Percentiles rank a stretch among this genome's conserved stretches.
phyloP scores from a whole-genome alignment of 2,329 filamentous ascomycete species.

The Cladosporium halotolerans region DNA sequence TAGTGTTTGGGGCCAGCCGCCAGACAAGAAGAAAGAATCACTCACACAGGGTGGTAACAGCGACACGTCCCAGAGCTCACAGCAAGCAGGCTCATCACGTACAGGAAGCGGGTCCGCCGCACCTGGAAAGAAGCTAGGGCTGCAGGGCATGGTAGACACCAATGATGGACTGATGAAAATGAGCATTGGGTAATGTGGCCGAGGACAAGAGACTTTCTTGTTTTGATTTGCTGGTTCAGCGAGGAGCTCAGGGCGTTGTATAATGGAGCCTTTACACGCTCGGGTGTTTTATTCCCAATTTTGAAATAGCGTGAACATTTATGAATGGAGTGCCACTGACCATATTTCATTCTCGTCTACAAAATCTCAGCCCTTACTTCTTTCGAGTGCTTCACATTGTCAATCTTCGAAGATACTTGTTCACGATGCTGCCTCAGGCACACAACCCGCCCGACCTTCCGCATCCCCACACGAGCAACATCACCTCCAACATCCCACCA shows the following conservation, averaged over 20 bases:
- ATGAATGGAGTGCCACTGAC: too few species aligned
- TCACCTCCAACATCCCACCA: constrained; percentile 6
- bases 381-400: too few species aligned
- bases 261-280: too few species aligned
- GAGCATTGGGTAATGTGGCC: constrained; percentile 71
- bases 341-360: too few species aligned
- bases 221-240: background rate
- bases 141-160: constrained; percentile 94
- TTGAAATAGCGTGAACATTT: too few species aligned
- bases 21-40: constrained; percentile 37
- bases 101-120: constrained; percentile 5
- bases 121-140: constrained; percentile 56
- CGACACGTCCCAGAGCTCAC: constrained; percentile 36
- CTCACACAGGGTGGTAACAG: constrained; percentile 28
- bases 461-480: background rate
- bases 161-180: constrained; percentile 93
- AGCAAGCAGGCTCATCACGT: constrained; percentile 1
- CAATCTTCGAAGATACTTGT: too few species aligned
- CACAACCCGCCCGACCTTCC: background rate
- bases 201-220: background rate
- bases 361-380: too few species aligned
- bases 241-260: background rate
- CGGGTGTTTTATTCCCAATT: too few species aligned
- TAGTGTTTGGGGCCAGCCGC: constrained; percentile 66
- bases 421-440: background rate